A percentile compares a stretch with the other conserved stretches of the same genome.
Evolutionary conservation across 371 early-diverging fungal genomes (phyloP).

Genomic region (Gilbertella persicaria): DNA sequence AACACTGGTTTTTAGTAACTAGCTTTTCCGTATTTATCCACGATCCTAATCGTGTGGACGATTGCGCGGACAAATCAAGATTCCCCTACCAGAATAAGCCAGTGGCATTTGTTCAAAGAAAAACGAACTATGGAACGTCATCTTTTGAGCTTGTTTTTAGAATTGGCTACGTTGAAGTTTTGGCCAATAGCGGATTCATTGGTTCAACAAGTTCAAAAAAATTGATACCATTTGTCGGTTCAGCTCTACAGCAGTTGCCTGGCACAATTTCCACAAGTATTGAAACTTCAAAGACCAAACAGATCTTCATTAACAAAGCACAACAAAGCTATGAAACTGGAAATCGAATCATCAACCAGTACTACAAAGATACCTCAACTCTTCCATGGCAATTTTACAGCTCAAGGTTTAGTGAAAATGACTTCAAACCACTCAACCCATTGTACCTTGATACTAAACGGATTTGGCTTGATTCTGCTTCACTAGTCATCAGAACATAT

Average conservation of each 20-base stretch:
- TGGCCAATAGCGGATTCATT: slow-evolving; percentile 7
- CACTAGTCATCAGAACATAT: slow-evolving; percentile 4
- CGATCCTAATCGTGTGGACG: slow-evolving; percentile 9
- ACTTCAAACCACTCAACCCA: no score
- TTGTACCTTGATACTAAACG: no score
- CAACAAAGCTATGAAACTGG: slow-evolving; percentile 4
- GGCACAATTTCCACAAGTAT: no score
- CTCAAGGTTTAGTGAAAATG: no score
- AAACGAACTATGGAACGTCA: slow-evolving; percentile 4
- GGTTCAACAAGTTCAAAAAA: slow-evolving; percentile 5
- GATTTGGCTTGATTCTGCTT: slow-evolving; percentile 7
- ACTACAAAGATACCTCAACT: no score
- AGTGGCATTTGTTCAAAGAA: slow-evolving; percentile 7
- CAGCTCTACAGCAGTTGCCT: no score
- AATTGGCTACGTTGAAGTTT: slow-evolving; percentile 6
- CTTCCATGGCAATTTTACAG: no score
- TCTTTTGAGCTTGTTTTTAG: slow-evolving; percentile 10
- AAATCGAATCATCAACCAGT: no score
- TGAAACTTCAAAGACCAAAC: slow-evolving; percentile 3
- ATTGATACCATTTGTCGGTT: no score
- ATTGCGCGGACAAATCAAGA: slow-evolving; percentile 8
- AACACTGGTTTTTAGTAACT: slow-evolving; percentile 7
- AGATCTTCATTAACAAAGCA: slow-evolving; percentile 4
- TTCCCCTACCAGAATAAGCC: slow-evolving; percentile 7
- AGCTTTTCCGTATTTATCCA: slow-evolving; percentile 9